phyloP scores from a whole-genome alignment of 768 basidiomycete species.

The Russula virescens region DNA sequence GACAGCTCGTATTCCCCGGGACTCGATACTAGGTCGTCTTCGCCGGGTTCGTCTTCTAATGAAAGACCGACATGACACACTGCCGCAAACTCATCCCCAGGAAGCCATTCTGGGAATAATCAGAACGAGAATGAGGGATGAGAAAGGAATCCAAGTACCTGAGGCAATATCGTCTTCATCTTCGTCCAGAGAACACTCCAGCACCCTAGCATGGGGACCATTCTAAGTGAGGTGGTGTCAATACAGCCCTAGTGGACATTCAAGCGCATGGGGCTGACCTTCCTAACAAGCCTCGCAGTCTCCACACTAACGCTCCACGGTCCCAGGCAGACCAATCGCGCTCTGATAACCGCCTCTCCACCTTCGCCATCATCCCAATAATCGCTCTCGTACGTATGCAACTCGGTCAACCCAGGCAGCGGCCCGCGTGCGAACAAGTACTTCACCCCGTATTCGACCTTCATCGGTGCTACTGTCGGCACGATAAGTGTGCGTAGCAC shows the following conservation, averaged over 20 bases:
- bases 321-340: slow-evolving; percentile 47
- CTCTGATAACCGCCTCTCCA: slow-evolving; percentile 52
- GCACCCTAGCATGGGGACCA: slow-evolving; percentile 40
- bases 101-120: slow-evolving; percentile 45
- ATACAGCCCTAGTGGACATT: not conserved
- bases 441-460: slow-evolving; percentile 43
- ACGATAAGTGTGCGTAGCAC: slow-evolving; percentile 61
- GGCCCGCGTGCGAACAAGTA: slow-evolving; percentile 44
- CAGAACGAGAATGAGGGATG: not conserved
- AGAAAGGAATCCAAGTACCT: slow-evolving; percentile 28
- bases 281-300: slow-evolving; percentile 40
- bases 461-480: slow-evolving; percentile 59
- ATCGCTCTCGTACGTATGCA: slow-evolving; percentile 47
- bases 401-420: slow-evolving; percentile 46
- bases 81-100: slow-evolving; percentile 61
- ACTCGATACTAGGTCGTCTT: slow-evolving; percentile 35
- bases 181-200: slow-evolving; percentile 48
- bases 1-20: slow-evolving; percentile 55
- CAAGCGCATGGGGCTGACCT: slow-evolving; percentile 36
- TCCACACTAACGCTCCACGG: slow-evolving; percentile 53
- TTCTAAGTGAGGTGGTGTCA: slow-evolving; percentile 32
- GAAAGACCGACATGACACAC: slow-evolving; percentile 48
- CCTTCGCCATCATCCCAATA: slow-evolving; percentile 47
- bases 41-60: slow-evolving; percentile 35
- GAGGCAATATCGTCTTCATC: slow-evolving; percentile 41